These are phyloP conservation scores for Coprinopsis marcescibilis DNA, from an alignment of 768 basidiomycete species.

Conservation along the genomic window DNA sequence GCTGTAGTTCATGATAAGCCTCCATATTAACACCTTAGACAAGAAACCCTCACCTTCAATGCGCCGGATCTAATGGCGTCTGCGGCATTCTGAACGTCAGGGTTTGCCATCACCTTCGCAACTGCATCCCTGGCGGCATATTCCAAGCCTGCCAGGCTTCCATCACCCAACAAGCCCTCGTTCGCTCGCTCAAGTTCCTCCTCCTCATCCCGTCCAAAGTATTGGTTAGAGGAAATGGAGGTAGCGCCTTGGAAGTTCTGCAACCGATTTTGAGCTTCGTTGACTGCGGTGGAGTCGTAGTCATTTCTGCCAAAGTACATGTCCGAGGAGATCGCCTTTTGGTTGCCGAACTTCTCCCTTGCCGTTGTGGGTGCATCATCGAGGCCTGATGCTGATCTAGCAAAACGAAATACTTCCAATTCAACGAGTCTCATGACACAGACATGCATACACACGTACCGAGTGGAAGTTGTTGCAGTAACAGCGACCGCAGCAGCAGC, in stretches of 20 bases:
- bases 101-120: constrained; percentile 68
- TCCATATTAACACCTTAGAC: constrained; percentile 5
- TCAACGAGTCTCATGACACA: too few relatives aligned
- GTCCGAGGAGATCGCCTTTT: constrained; percentile 96
- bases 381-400: constrained; percentile 20
- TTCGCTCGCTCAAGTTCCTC: constrained; percentile 37
- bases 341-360: constrained; percentile 83
- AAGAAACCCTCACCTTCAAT: constrained; percentile 58
- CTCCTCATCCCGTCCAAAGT: constrained; percentile 91
- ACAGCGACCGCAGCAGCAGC: constrained; percentile 46
- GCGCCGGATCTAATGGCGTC: constrained; percentile 77
- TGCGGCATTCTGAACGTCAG: constrained; percentile 81
- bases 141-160: constrained; percentile 52
- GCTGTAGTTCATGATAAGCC: constrained; percentile 23
- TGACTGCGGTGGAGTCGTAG: constrained; percentile 67
- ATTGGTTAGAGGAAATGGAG: constrained; percentile 91
- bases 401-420: too few relatives aligned
- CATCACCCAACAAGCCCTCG: constrained; percentile 43
- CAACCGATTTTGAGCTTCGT: constrained; percentile 79
- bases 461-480: constrained; percentile 25
- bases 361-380: constrained; percentile 75
- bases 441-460: constrained; percentile 17
- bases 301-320: constrained; percentile 91
- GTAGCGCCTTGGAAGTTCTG: constrained; percentile 87
- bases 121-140: constrained; percentile 72